Evolutionary conservation across 345 rosid genomes (phyloP).

Genomic region (Hibiscus trionum): DNA sequence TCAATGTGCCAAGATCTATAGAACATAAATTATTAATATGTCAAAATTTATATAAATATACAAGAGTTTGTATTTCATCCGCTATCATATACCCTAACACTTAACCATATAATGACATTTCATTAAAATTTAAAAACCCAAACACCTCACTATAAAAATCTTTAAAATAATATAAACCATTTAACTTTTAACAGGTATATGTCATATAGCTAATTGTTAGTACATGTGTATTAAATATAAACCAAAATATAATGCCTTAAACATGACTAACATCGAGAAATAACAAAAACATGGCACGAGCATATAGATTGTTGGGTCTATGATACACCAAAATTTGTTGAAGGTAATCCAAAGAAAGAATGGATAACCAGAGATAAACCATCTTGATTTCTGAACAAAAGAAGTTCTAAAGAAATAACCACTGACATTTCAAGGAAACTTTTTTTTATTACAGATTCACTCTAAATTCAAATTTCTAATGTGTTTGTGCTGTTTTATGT

Average conservation of each 20-base stretch:
- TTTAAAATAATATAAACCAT: no score
- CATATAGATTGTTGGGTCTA: neutral
- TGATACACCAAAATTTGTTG: neutral
- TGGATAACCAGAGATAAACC: neutral
- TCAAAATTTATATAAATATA: neutral
- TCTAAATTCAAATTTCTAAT: neutral
- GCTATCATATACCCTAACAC: no score
- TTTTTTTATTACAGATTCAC: neutral
- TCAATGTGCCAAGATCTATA: neutral
- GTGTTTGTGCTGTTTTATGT: neutral
- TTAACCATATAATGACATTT: no score
- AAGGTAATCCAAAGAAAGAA: neutral
- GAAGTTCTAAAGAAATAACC: neutral
- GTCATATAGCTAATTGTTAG: neutral
- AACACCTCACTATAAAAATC: no score
- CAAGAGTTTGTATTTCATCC: no score
- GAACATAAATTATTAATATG: neutral
- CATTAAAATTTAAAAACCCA: no score
- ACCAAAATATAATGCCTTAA: neutral
- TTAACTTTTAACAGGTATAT: neutral
- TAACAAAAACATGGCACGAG: neutral
- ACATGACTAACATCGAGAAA: neutral
- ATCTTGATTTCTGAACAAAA: neutral
- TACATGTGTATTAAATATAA: neutral
- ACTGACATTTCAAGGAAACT: neutral